phyloP scores from a whole-genome alignment of 352 stramenopile genomes.

The Phytophthora uliginosa region DNA sequence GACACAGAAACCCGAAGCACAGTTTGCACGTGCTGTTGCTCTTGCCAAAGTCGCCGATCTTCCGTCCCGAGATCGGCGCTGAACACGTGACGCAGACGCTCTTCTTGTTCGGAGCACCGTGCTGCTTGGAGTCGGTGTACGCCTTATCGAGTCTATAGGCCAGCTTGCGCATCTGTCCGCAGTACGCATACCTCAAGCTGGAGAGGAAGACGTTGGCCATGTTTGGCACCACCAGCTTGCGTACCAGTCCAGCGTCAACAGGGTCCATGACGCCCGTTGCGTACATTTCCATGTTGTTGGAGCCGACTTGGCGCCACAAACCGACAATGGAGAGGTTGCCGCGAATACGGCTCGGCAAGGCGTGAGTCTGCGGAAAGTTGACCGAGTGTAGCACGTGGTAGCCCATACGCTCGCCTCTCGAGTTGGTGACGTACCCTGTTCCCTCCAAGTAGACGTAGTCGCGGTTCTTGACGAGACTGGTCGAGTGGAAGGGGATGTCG shows the following conservation, averaged over 20 bases:
- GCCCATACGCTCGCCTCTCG: constrained; percentile 27
- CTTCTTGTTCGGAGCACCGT: constrained; percentile 28
- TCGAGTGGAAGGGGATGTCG: constrained; percentile 35
- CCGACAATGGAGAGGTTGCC: constrained; percentile 46
- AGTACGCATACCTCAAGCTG: constrained; percentile 30
- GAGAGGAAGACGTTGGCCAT: constrained; percentile 33
- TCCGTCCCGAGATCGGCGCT: constrained; percentile 16
- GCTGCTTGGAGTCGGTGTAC: constrained; percentile 28
- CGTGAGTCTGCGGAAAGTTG: constrained; percentile 30
- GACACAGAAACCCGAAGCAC: constrained; percentile 32
- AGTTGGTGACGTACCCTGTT: constrained; percentile 19
- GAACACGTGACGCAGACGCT: constrained; percentile 31
- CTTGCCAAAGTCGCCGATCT: constrained; percentile 26
- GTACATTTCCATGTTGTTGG: constrained; percentile 56
- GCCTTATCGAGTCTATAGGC: constrained; percentile 33
- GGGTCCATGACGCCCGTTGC: constrained; percentile 39
- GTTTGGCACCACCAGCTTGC: constrained; percentile 24
- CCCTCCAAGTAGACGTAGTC: constrained; percentile 53
- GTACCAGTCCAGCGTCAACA: constrained; percentile 30
- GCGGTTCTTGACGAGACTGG: constrained; percentile 39
- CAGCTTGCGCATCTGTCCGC: constrained; percentile 37
- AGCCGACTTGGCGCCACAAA: constrained; percentile 52
- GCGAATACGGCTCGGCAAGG: constrained; percentile 44
- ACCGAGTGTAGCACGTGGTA: constrained; percentile 34
- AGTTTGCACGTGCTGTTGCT: constrained; percentile 30